Conservation (phyloP, 2,329 filamentous ascomycete genomes). For the Trichoderma pleuroti region DNA sequence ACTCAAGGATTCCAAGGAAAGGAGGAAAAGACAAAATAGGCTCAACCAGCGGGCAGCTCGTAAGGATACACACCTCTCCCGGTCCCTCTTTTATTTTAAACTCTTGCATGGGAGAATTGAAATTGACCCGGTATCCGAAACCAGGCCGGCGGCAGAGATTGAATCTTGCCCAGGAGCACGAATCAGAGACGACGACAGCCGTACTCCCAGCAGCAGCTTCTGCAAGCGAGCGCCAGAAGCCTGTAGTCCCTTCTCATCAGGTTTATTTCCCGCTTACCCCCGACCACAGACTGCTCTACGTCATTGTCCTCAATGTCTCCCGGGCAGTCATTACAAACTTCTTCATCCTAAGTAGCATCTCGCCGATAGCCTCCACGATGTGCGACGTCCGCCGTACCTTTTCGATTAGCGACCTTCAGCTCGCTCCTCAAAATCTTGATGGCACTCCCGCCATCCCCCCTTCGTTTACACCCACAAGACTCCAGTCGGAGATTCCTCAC, state of each 20-base stretch:
- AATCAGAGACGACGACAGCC: background rate
- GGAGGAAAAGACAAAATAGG: conserved; percentile 24
- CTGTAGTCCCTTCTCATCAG: background rate
- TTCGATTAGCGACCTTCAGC: background rate
- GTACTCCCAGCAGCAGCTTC: background rate
- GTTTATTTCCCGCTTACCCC: conserved; percentile 22
- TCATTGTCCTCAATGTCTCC: conserved; percentile 25
- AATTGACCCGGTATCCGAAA: background rate
- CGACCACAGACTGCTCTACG: conserved; percentile 23
- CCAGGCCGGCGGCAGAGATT: conserved; percentile 23
- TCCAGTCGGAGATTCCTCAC: conserved; percentile 21
- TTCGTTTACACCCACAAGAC: conserved; percentile 20
- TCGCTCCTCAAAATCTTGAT: background rate
- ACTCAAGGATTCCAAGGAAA: conserved; percentile 22
- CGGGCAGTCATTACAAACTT: conserved; percentile 24
- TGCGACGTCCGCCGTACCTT: conserved; percentile 18
- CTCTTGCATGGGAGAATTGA: background rate
- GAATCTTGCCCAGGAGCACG: conserved; percentile 1
- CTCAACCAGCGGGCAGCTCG: conserved; percentile 23
- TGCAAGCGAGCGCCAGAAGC: background rate
- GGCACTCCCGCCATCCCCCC: conserved; percentile 14
- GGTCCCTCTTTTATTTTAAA: conserved; percentile 2
- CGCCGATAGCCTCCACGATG: conserved; percentile 11
- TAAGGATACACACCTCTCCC: background rate
- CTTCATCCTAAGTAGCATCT: conserved; percentile 21